Evolutionary conservation across 2,329 filamentous ascomycete species (phyloP).

Genomic region (Cladorrhinum sp.): DNA sequence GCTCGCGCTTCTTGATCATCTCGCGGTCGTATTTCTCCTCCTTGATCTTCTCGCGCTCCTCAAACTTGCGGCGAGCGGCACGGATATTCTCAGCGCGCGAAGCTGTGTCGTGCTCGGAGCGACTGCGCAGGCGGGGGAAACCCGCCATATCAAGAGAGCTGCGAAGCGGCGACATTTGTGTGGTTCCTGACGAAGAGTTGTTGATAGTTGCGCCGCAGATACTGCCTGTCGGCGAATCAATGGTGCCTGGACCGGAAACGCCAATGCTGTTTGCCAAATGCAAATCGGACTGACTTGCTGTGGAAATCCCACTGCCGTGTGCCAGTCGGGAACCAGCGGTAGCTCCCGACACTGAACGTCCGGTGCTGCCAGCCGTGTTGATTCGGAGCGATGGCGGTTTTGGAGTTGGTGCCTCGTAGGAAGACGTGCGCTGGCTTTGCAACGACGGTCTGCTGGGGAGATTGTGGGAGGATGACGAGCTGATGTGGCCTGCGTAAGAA

Average conservation of each 20-base stretch:
- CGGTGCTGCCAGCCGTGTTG: conserved; percentile 32
- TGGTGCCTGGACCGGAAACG: conserved; percentile 12
- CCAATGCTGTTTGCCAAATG: conserved; percentile 36
- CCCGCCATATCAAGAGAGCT: conserved; percentile 53
- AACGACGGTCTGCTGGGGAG: conserved; percentile 37
- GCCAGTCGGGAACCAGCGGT: conserved; percentile 38
- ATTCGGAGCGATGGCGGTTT: conserved; percentile 35
- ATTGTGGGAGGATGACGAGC: conserved; percentile 21
- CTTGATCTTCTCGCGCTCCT: conserved; percentile 59
- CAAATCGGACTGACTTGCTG: conserved; percentile 44
- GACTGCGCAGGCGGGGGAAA: conserved; percentile 57
- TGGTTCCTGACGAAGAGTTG: conserved; percentile 24
- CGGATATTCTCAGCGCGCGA: conserved; percentile 56
- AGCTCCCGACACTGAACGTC: conserved; percentile 26
- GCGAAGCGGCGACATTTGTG: conserved; percentile 50
- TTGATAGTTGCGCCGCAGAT: conserved; percentile 22
- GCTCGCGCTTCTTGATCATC: conserved; percentile 56
- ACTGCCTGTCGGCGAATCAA: conserved; percentile 37
- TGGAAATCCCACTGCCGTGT: conserved; percentile 39
- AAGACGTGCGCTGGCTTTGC: conserved; percentile 39
- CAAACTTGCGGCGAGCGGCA: conserved; percentile 60
- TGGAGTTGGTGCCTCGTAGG: conserved; percentile 37
- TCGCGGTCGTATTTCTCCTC: conserved; percentile 61
- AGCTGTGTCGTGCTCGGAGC: conserved; percentile 57
- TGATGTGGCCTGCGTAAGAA: conserved; percentile 28